Evolutionary conservation across 2,329 filamentous ascomycete species (phyloP), one percentile per base, ranked within the genome.

Genomic region (Pseudogymnoascus sp.): DNA sequence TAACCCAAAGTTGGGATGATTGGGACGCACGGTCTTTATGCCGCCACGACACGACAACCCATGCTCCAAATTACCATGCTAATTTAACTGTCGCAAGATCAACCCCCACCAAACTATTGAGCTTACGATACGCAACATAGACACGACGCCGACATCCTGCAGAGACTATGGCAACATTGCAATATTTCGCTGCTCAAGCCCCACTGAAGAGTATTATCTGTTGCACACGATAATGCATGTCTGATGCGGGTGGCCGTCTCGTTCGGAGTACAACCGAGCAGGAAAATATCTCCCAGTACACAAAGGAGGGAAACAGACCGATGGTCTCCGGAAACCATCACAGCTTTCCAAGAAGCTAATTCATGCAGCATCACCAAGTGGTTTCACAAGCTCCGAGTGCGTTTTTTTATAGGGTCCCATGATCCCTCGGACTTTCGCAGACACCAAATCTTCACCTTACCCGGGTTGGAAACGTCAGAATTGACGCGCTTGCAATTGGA

Each of bases 41-140:
- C 16, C 40, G 11, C 40, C 43, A 49, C 43, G 43, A 25, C 21
- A 49, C 43, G 12, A 49, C 43, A 5, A 46, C 42, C 21, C 43
- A 53, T 53, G 46, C 11, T 31, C 23, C 12, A 43, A 43, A 43
- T 8, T n/a, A 42, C 23, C 43, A 28, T 28, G 9, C 43, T 25
- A 53, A 53, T 53, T 53, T 53, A 16, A 49, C 46, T 23, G 46
- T 53, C 46, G 46, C 46, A 16, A 53, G 14, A 53, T 53, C 12
- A 16, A 8, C 16, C 23, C 46, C 46, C 46, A 53, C 46, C 14
- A 53, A 53, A 53, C 23, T 3, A 53, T 11, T 53, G 23, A 53
- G 23, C 23, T 53, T 53, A 31, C 46, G 14, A 53, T 31, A 16
- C 46, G 46, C 46, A 53, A 53, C 46, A 53, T 53, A 14, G 23